These are phyloP conservation scores for Cubamyces sp. DNA, from an alignment of 768 basidiomycete genomes.

Conservation along the genomic window DNA sequence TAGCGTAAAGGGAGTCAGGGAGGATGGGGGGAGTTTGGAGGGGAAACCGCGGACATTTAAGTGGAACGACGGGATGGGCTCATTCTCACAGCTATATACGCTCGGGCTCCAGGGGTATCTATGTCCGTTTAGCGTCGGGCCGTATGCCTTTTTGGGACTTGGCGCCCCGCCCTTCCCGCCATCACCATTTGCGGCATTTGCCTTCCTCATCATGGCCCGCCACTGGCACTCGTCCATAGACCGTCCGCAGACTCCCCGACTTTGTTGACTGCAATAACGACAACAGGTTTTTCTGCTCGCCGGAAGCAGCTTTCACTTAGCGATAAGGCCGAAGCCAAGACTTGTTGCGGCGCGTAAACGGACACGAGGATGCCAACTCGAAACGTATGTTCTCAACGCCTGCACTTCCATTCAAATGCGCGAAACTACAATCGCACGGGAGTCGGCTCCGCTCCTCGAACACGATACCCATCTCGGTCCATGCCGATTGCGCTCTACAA, in stretches of 20 bases:
- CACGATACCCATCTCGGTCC: background rate
- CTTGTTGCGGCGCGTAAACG: background rate
- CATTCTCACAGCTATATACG: background rate
- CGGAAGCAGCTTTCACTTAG: too few relatives aligned
- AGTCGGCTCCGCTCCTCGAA: background rate
- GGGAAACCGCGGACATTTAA: slow-evolving; percentile 2
- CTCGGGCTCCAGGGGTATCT: background rate
- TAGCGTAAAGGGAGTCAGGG: background rate
- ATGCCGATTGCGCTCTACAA: background rate
- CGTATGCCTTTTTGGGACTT: slow-evolving; percentile 5
- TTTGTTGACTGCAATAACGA: too few relatives aligned
- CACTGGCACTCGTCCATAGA: background rate
- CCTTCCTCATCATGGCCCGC: background rate
- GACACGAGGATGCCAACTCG: background rate
- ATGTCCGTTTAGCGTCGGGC: background rate
- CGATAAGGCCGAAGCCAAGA: too few relatives aligned
- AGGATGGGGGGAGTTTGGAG: background rate
- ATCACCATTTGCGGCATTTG: background rate
- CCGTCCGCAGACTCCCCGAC: background rate
- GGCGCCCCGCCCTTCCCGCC: slow-evolving; percentile 5
- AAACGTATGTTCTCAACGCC: background rate
- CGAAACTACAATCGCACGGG: background rate
- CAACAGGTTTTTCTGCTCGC: too few relatives aligned
- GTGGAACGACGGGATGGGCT: slow-evolving; percentile 1
- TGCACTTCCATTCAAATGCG: slow-evolving; percentile 1